Evolutionary conservation across 257 asterid genomes (phyloP), one percentile per base, ranked within the genome.

Genomic region (Echium plantagineum): DNA sequence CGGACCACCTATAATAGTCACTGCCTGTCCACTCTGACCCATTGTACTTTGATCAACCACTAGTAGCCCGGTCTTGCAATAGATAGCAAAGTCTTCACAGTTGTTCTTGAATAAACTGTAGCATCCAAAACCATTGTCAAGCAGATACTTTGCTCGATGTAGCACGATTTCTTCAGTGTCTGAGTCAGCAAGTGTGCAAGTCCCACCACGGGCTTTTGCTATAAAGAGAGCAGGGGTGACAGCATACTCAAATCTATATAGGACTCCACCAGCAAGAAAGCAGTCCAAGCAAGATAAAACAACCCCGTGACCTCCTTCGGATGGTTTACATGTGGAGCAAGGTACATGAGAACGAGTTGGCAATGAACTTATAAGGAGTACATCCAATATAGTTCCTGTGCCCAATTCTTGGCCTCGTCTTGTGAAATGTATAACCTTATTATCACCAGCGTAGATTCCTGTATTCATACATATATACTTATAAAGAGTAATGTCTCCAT

Each of bases 1-100:
- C 1, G 98, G 94, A 3, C 94, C 98, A 1, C 97, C 97, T 10
- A 88, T 75, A 51, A 77, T 69, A n/a, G 95, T 83, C 54, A 72
- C 93, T 10, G 95, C 95, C 68, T 91, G 98, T 31, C 98, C 97
- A 18, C 98, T 88, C 48, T 79, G 96, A 22, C 98, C 96, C 91
- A 84, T 75, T 30, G 88, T 59, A 9, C 73, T 80, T n/a, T 82
- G 83, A 56, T 89, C 83, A 69, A 81, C 58, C 62, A 85, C 90
- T 15, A 91, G 94, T 70, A 89, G 52, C 20, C 97, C 98, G 0
- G 98, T 93, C 74, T 89, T 93, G 84, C 96, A 91, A 73, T 91
- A 91, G 31, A 91, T 88, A 3, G 98, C 85, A 20, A 91, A 91
- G 76, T 91, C 98, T 64, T 91, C 98, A 28, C 98, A 91, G 63